Evolutionary conservation across 371 early-diverging fungal species (phyloP).

Genomic region (Fennellomyces sp.): DNA sequence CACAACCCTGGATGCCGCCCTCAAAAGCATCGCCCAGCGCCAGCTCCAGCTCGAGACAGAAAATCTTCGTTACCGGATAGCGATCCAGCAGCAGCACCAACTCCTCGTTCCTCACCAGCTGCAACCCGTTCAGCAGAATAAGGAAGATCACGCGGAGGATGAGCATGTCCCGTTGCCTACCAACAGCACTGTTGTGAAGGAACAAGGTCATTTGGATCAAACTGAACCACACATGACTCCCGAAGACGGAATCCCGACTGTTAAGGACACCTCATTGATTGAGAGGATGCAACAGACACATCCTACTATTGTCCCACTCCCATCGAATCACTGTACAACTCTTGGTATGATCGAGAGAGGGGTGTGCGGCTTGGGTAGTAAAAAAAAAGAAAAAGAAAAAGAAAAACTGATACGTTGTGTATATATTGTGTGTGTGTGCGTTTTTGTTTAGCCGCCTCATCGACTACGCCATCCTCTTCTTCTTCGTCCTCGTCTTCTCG

Average conservation of each 20-base stretch:
- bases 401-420: neutral
- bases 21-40: conserved; percentile 40
- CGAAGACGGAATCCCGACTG: conserved; percentile 25
- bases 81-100: conserved; percentile 43
- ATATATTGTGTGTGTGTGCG: neutral
- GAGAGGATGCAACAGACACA: conserved; percentile 19
- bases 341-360: conserved; percentile 17
- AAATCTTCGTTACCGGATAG: conserved; percentile 38
- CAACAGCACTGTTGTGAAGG: neutral
- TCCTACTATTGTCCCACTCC: conserved; percentile 12
- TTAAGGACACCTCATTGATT: conserved; percentile 18
- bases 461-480: neutral
- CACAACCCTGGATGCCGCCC: conserved; percentile 25
- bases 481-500: neutral
- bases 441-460: neutral
- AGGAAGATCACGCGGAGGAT: neutral
- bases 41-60: conserved; percentile 46
- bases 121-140: neutral
- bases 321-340: conserved; percentile 11
- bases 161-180: conserved; percentile 13
- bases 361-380: too few relatives aligned
- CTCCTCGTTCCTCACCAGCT: conserved; percentile 10
- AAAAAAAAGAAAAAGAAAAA: too few relatives aligned
- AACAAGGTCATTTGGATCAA: conserved; percentile 5
- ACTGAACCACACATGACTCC: conserved; percentile 17